Evolutionary conservation across 768 basidiomycete genomes (phyloP).

Genomic region (Hysterangium stoloniferum): DNA sequence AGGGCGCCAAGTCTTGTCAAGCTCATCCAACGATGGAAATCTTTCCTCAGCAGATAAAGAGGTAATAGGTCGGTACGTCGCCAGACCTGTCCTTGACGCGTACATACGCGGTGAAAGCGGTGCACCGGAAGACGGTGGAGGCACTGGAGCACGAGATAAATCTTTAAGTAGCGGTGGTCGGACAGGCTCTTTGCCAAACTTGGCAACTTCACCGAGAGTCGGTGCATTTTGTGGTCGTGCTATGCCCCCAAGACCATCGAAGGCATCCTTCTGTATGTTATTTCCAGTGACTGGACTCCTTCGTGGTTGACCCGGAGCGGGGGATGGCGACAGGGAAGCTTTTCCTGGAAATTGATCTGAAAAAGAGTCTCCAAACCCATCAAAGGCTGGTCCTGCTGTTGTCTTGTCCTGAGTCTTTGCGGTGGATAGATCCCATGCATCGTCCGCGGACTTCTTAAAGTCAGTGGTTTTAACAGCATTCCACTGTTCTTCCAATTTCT

Average conservation of each 20-base stretch:
- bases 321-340: not conserved
- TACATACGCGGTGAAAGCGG: conserved; percentile 24
- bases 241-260: conserved; percentile 61
- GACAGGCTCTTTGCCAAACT: not conserved
- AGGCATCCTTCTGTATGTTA: conserved; percentile 52
- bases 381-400: conserved; percentile 9
- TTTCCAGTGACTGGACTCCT: conserved; percentile 14
- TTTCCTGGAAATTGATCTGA: conserved; percentile 22
- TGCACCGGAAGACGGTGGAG: conserved; percentile 19
- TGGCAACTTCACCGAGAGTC: conserved; percentile 61
- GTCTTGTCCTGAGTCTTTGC: conserved; percentile 4
- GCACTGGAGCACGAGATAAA: conserved; percentile 29
- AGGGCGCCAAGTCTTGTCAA: conserved; percentile 49
- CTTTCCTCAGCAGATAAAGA: conserved; percentile 51
- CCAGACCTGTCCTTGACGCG: conserved; percentile 14
- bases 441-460: not conserved
- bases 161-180: conserved; percentile 25
- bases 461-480: conserved; percentile 3
- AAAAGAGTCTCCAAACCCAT: conserved; percentile 57
- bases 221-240: conserved; percentile 43
- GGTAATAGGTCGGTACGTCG: conserved; percentile 16
- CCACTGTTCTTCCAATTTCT: conserved; percentile 32
- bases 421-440: conserved; percentile 17
- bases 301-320: conserved; percentile 7
- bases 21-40: conserved; percentile 83